phyloP scores from a whole-genome alignment of 371 early-diverging fungal genomes.

The Rhizopus sp. region DNA sequence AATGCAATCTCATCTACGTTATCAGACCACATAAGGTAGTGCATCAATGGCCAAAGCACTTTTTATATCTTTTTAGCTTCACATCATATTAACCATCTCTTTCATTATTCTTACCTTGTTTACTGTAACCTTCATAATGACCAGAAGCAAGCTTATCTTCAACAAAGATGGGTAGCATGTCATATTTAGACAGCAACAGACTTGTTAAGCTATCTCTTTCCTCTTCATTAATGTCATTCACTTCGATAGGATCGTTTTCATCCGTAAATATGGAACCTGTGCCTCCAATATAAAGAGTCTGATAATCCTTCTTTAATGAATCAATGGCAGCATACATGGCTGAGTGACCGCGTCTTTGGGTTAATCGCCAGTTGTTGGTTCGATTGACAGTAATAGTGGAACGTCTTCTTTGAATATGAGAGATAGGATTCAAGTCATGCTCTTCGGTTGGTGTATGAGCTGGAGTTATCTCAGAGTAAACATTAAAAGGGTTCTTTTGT shows the following conservation, averaged over 20 bases:
- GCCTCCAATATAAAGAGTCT: constrained; percentile 73
- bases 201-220: constrained; percentile 40
- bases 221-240: constrained; percentile 28
- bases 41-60: constrained; percentile 98
- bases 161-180: constrained; percentile 79
- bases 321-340: constrained; percentile 82
- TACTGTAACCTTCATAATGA: constrained; percentile 95
- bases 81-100: no score
- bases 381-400: constrained; percentile 33
- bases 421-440: constrained; percentile 27
- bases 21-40: constrained; percentile 91
- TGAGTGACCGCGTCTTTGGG: constrained; percentile 71
- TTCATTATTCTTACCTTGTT: constrained; percentile 59
- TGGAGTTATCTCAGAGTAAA: constrained; percentile 2
- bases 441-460: not conserved
- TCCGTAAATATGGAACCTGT: constrained; percentile 55
- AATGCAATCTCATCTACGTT: constrained; percentile 70
- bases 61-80: not conserved
- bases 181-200: constrained; percentile 50
- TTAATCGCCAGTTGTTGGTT: constrained; percentile 37
- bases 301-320: constrained; percentile 51
- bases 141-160: constrained; percentile 67
- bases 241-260: constrained; percentile 21
- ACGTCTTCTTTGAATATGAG: constrained; percentile 34
- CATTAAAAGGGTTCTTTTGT: constrained; percentile 5